Percentiles rank a stretch among this genome's conserved stretches.
These are phyloP conservation scores for Cladosporium sp. DNA, from an alignment of 2,329 filamentous ascomycete species.

Conservation along the genomic window DNA sequence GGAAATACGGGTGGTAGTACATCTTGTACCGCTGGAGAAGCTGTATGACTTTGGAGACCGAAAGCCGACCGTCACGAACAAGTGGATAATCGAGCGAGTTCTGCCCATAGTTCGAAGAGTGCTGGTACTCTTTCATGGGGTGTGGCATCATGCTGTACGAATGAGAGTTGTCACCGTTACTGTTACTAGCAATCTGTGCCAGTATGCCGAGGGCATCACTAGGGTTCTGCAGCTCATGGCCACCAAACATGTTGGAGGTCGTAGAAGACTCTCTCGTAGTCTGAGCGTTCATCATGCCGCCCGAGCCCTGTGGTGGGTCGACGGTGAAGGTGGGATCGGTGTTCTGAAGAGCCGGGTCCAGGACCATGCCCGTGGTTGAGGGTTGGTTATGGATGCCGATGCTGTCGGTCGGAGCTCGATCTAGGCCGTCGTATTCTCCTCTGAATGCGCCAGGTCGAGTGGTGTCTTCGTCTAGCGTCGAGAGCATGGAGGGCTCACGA, in stretches of 20 bases:
- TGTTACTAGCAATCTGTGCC: slow-evolving; percentile 44
- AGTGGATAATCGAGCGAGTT: slow-evolving; percentile 44
- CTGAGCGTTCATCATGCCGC: slow-evolving; percentile 18
- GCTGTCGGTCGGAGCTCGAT: slow-evolving; percentile 20
- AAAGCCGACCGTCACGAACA: slow-evolving; percentile 44
- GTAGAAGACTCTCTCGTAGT: slow-evolving; percentile 33
- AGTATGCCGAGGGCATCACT: slow-evolving; percentile 52
- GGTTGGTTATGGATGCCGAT: slow-evolving; percentile 19
- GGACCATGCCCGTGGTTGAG: slow-evolving; percentile 26
- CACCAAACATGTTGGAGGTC: slow-evolving; percentile 26
- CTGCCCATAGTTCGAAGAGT: slow-evolving; percentile 28
- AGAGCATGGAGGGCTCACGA: slow-evolving; percentile 16
- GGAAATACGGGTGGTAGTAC: slow-evolving; percentile 70
- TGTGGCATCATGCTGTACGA: slow-evolving; percentile 13
- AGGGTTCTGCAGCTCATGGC: slow-evolving; percentile 47
- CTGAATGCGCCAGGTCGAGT: slow-evolving; percentile 15
- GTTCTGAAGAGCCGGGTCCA: slow-evolving; percentile 34
- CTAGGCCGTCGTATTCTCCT: slow-evolving; percentile 12
- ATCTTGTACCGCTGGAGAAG: slow-evolving; percentile 61
- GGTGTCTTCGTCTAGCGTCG: slow-evolving; percentile 7
- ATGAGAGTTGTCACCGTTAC: slow-evolving; percentile 32
- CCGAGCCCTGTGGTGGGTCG: slow-evolving; percentile 18
- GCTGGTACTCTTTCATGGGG: slow-evolving; percentile 14
- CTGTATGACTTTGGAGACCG: slow-evolving; percentile 51
- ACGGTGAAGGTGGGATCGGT: slow-evolving; percentile 15